These are phyloP conservation scores for Fusarium foetens DNA, from an alignment of 2,329 filamentous ascomycete genomes.

Conservation along the genomic window DNA sequence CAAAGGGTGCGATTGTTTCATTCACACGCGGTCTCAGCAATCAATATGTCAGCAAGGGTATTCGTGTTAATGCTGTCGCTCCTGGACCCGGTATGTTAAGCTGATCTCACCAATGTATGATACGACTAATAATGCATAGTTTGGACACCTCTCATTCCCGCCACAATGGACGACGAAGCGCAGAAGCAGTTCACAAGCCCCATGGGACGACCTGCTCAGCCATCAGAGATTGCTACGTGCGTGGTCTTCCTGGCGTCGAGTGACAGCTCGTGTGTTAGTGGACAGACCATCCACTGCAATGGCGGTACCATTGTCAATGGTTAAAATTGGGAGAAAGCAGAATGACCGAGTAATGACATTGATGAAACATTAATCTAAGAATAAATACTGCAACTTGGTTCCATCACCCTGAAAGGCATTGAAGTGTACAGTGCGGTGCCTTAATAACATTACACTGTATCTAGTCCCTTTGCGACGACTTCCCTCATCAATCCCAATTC, in stretches of 20 bases:
- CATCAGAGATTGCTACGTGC: conserved; percentile 82
- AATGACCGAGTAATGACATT: neutral
- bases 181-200: conserved; percentile 78
- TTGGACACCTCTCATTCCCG: conserved; percentile 79
- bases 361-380: neutral
- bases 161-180: conserved; percentile 76
- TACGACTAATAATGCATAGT: conserved; percentile 53
- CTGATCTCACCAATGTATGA: too few relatives aligned
- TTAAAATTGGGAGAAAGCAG: conserved; percentile 40
- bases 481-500: neutral
- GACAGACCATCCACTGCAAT: conserved; percentile 71
- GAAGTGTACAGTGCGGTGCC: neutral
- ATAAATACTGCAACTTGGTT: neutral
- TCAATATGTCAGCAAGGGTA: conserved; percentile 76
- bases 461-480: neutral
- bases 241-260: conserved; percentile 82
- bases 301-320: conserved; percentile 62
- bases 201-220: conserved; percentile 82
- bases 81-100: conserved; percentile 67
- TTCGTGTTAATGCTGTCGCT: conserved; percentile 80
- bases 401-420: neutral
- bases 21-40: conserved; percentile 84
- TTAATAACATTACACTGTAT: neutral
- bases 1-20: conserved; percentile 80
- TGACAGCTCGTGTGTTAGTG: conserved; percentile 79